phyloP scores from a whole-genome alignment of 805 yeast genomes.

The Ogataea trehaloabstinens region DNA sequence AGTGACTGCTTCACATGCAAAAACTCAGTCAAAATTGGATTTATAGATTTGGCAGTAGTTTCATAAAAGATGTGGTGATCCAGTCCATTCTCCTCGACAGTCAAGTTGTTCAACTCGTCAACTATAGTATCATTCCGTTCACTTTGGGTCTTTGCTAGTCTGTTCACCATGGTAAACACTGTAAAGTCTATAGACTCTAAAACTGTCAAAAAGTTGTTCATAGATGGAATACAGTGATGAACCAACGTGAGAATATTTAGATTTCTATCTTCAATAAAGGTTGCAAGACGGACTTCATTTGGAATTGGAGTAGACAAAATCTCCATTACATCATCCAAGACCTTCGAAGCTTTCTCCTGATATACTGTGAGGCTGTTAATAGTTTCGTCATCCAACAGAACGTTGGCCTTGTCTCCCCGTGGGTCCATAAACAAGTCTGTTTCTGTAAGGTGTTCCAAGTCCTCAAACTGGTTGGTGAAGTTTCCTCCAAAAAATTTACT shows the following conservation, averaged over 20 bases:
- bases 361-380: constrained; percentile 36
- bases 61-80: constrained; percentile 30
- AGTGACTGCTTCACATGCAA: constrained; percentile 70
- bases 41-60: constrained; percentile 29
- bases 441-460: constrained; percentile 20
- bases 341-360: constrained; percentile 36
- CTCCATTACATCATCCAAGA: constrained; percentile 42
- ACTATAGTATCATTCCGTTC: constrained; percentile 23
- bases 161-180: constrained; percentile 39
- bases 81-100: constrained; percentile 16
- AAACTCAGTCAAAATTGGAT: constrained; percentile 64
- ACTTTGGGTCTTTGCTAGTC: constrained; percentile 19
- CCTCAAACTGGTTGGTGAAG: constrained; percentile 68
- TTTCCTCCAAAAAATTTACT: constrained; percentile 76
- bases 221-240: constrained; percentile 50
- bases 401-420: constrained; percentile 29
- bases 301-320: constrained; percentile 40
- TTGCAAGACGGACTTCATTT: constrained; percentile 16
- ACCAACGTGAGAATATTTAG: constrained; percentile 51
- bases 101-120: constrained; percentile 20
- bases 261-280: constrained; percentile 41
- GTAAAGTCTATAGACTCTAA: constrained; percentile 64
- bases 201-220: constrained; percentile 48
- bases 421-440: constrained; percentile 31
- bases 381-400: constrained; percentile 50